Evolutionary conservation across 2,329 filamentous ascomycete genomes (phyloP), one percentile per base, ranked within the genome.

Genomic region (Fusarium hostae): DNA sequence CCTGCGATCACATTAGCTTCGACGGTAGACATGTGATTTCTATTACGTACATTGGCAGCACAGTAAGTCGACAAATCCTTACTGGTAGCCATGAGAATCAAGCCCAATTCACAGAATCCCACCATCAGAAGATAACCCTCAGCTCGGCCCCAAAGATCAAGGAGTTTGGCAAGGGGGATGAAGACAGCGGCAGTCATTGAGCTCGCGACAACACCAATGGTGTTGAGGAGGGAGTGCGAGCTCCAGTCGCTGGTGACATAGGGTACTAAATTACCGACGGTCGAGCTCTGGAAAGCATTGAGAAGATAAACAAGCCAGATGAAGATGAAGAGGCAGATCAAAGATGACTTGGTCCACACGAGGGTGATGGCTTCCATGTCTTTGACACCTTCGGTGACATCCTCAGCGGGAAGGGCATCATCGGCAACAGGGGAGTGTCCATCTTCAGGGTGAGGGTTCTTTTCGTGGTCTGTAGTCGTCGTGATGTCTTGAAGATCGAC

Each of bases 11-110:
- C 10, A 3, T 66, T 26, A 67, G 35, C 32, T 5, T 13, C 10
- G 2, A 7, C 3, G 0, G 5, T 2, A 3, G 3, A 0, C 9
- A 6, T 22, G 7, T 20, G 3, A 24, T 10, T 9, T 26, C 10
- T 11, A 13, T n/a, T 16, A 32, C 68, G 35, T 57, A 81, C 79
- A 47, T 88, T 83, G 12, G 86, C 88, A 8, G 88, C 88, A 60
- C 87, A 86, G 76, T 88, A 81, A 5, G 78, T 77, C 0, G 74
- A 59, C 12, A 81, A 47, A 12, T 74, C 70, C 4, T 84, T 81
- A 74, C 85, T 90, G 0, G 84, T 83, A 15, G 91, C 90, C 83
- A 91, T 90, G 72, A 92, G 82, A 22, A 90, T 84, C 63, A 91
- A 82, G 18, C 82, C 83, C 59, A 84, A 18, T 4, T 85, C 82